Conservation (phyloP, 129 eudicot genomes). For the Lactuca saligna region DNA sequence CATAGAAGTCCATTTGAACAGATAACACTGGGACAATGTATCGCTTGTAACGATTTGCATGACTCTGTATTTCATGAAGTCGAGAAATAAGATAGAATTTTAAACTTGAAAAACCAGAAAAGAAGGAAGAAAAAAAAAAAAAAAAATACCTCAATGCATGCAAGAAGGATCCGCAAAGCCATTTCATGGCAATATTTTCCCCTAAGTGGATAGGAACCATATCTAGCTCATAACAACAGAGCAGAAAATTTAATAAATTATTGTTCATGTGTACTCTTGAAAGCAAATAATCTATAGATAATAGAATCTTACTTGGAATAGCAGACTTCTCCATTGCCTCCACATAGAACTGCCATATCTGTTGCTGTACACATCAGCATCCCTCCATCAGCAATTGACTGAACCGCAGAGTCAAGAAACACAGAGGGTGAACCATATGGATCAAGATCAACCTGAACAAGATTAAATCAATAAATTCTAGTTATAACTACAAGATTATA, state of each 20-base stretch:
- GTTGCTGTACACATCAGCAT: constrained; percentile 98
- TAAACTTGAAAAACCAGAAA: not conserved
- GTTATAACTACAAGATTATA: constrained; percentile 10
- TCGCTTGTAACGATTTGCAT: constrained; percentile 93
- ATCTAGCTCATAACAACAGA: constrained; percentile 47
- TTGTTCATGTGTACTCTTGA: too few species aligned
- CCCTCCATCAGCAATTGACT: constrained; percentile 95
- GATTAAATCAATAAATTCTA: constrained; percentile 7
- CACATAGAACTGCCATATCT: constrained; percentile 98
- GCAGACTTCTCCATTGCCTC: constrained; percentile 98
- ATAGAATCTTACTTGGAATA: constrained; percentile 76
- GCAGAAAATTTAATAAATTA: constrained; percentile 3
- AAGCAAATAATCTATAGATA: too few species aligned
- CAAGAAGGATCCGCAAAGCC: constrained; percentile 96
- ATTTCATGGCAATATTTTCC: constrained; percentile 95
- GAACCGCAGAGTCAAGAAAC: constrained; percentile 96
- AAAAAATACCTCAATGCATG: constrained; percentile 83
- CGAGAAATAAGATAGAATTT: not conserved
- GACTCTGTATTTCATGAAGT: constrained; percentile 64
- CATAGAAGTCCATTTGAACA: constrained; percentile 96
- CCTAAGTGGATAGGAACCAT: constrained; percentile 91
- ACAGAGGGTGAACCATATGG: constrained; percentile 98
- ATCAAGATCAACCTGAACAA: constrained; percentile 93
- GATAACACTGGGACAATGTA: constrained; percentile 91
- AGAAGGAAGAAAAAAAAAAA: not conserved